Percentiles rank a stretch among this genome's conserved stretches.
Conservation (phyloP, 441 rosid genomes). For the Sinapis alba region DNA sequence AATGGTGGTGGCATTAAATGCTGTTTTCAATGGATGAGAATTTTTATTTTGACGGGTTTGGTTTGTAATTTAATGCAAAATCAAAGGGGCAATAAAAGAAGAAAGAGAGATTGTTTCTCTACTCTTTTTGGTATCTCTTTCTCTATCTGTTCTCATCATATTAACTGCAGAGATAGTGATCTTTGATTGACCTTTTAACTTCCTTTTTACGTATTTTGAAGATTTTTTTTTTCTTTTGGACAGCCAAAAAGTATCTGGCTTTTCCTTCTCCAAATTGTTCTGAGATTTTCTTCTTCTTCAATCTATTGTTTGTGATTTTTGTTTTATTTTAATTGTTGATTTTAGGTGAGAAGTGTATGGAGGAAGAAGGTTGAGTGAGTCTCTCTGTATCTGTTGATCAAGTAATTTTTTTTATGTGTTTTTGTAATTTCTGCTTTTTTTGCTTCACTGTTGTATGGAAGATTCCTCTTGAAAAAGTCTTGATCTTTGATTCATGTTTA, state of each 20-base stretch:
- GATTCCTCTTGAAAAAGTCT: conserved; percentile 17
- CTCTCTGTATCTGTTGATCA: conserved; percentile 25
- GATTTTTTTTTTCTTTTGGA: not conserved
- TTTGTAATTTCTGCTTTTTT: not conserved
- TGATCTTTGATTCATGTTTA: conserved; percentile 30
- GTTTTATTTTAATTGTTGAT: not conserved
- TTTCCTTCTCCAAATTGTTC: conserved; percentile 16
- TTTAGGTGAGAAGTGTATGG: conserved; percentile 17
- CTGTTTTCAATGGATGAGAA: conserved; percentile 19
- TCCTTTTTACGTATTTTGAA: conserved; percentile 23
- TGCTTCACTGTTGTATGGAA: not conserved
- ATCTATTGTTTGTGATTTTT: not conserved
- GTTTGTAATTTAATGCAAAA: conserved; percentile 44
- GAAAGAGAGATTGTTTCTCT: conserved; percentile 37
- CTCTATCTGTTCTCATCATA: conserved; percentile 32
- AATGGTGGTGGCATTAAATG: conserved; percentile 29
- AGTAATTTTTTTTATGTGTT: conserved; percentile 2
- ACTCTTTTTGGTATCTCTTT: conserved; percentile 15
- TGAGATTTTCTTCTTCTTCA: not conserved
- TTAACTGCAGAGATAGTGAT: conserved; percentile 46
- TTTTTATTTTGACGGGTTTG: conserved; percentile 31
- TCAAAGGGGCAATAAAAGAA: conserved; percentile 48
- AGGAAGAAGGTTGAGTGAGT: conserved; percentile 22
- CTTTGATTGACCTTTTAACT: conserved; percentile 43
- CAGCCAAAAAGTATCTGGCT: conserved; percentile 11